These are phyloP conservation scores for Neofusicoccum laricinum DNA, from an alignment of 2,329 filamentous ascomycete genomes.

Conservation along the genomic window DNA sequence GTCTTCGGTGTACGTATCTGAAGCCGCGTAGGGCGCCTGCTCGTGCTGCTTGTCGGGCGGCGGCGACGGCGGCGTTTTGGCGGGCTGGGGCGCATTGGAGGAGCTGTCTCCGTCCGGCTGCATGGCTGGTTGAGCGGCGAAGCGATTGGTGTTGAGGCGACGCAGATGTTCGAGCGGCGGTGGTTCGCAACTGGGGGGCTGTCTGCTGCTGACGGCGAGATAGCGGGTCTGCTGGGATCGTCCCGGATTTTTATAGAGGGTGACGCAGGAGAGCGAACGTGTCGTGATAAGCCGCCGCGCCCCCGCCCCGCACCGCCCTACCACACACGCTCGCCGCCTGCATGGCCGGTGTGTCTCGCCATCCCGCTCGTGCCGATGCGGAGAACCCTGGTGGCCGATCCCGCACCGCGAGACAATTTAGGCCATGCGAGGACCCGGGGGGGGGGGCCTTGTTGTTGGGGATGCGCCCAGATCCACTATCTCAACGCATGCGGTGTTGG, in stretches of 20 bases:
- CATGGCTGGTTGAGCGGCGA: neutral
- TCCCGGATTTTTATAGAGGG: neutral
- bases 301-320: neutral
- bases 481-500: no score
- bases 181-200: no score
- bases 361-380: neutral
- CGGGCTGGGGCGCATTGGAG: neutral
- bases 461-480: neutral
- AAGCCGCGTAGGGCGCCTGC: neutral
- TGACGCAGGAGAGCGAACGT: neutral
- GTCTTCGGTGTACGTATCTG: constrained; percentile 10
- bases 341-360: neutral
- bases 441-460: neutral
- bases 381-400: neutral
- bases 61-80: neutral
- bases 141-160: no score
- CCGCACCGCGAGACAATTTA: neutral
- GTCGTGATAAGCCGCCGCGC: neutral
- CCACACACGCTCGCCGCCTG: no score
- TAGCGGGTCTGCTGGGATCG: neutral
- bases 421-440: neutral
- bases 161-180: no score
- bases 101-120: neutral
- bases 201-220: neutral
- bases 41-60: neutral